Evolutionary conservation across 1,284 basidiomycete genomes (phyloP).

Genomic region (Tilletia setariae): DNA sequence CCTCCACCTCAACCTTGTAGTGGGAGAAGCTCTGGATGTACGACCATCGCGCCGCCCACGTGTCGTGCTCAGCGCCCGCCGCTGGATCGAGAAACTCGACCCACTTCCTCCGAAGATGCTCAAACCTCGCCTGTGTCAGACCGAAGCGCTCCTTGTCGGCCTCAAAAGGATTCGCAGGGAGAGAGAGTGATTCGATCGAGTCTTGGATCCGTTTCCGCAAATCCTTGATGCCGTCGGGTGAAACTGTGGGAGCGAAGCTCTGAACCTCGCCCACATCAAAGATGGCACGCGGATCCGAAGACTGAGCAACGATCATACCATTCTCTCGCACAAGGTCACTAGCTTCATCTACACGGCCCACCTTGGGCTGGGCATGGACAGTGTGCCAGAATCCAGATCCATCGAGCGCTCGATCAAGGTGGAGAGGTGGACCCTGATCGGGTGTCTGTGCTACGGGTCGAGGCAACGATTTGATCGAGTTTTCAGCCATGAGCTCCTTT

Average conservation of each 20-base stretch:
- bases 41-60: conserved; percentile 23
- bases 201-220: conserved; percentile 13
- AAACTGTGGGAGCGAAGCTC: neutral
- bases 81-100: conserved; percentile 28
- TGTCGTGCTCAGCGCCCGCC: conserved; percentile 37
- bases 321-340: conserved; percentile 4
- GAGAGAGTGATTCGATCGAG: neutral
- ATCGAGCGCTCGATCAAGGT: conserved; percentile 32
- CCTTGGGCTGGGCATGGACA: conserved; percentile 23
- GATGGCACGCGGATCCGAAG: conserved; percentile 4
- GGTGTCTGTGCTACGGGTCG: conserved; percentile 28
- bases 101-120: conserved; percentile 30
- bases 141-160: conserved; percentile 31
- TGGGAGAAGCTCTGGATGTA: conserved; percentile 35
- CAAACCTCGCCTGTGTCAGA: conserved; percentile 31
- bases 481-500: conserved; percentile 26
- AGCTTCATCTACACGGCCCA: conserved; percentile 23
- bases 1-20: conserved; percentile 36
- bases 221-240: neutral
- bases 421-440: conserved; percentile 26
- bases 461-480: conserved; percentile 25
- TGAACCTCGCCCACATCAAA: conserved; percentile 1
- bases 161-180: conserved; percentile 21
- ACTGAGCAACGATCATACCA: neutral
- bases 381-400: conserved; percentile 36